phyloP scores from a whole-genome alignment of 805 yeast species.

The Yarrowia sp. region DNA sequence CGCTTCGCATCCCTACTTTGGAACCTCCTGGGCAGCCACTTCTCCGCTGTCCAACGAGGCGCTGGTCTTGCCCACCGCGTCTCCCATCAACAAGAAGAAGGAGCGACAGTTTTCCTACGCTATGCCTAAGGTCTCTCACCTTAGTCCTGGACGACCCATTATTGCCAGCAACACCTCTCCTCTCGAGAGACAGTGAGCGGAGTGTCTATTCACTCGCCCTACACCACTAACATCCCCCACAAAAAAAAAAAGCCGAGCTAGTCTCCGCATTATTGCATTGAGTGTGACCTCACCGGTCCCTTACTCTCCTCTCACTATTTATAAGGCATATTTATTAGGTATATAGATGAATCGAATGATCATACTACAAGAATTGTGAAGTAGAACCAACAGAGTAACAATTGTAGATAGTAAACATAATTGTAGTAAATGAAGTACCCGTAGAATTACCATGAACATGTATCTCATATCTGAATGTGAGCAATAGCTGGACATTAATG shows the following conservation, averaged over 20 bases:
- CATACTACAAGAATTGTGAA: no score
- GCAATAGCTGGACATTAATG: no score
- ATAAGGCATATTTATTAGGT: conserved; percentile 21
- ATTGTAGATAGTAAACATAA: no score
- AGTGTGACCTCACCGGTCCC: not conserved
- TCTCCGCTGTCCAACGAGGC: conserved; percentile 23
- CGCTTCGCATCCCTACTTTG: conserved; percentile 18
- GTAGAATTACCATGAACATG: no score
- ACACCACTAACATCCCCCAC: not conserved
- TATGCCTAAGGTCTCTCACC: conserved; percentile 17
- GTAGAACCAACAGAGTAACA: no score
- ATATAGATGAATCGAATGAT: conserved; percentile 4
- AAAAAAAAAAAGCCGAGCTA: conserved; percentile 15
- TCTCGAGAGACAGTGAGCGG: conserved; percentile 23
- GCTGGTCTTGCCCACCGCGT: conserved; percentile 16
- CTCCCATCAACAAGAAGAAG: conserved; percentile 21
- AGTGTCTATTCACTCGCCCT: not conserved
- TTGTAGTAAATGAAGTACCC: no score
- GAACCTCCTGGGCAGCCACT: conserved; percentile 16
- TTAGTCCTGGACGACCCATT: conserved; percentile 6
- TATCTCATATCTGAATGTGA: no score
- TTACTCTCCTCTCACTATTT: conserved; percentile 25
- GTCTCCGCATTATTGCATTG: conserved; percentile 20
- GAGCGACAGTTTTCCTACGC: conserved; percentile 26
- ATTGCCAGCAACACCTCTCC: conserved; percentile 24